These are phyloP conservation scores for Aspergillus aculeatus DNA, from an alignment of 2,329 filamentous ascomycete species.

Conservation along the genomic window DNA sequence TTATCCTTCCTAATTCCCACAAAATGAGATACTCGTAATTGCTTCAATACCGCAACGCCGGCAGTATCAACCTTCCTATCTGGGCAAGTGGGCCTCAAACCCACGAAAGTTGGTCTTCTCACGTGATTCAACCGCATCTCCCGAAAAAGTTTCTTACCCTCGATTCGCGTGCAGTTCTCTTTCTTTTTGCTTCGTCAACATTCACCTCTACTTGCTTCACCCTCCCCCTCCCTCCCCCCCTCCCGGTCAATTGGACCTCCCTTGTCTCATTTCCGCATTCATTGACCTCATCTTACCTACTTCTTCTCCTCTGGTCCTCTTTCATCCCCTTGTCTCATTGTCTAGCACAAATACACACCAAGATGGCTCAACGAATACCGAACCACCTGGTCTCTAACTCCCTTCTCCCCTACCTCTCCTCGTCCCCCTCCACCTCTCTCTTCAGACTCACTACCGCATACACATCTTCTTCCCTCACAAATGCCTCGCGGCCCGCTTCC, in stretches of 20 bases:
- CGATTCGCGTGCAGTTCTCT: not conserved
- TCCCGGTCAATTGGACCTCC: conserved; percentile 20
- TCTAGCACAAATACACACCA: conserved; percentile 4
- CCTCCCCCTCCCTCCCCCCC: not conserved
- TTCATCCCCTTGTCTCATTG: not conserved
- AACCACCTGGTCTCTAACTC: conserved; percentile 35
- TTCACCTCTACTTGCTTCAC: conserved; percentile 11
- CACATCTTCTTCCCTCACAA: conserved; percentile 1
- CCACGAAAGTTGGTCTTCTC: not conserved
- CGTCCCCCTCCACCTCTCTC: conserved; percentile 19
- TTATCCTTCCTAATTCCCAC: not conserved
- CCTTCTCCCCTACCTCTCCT: conserved; percentile 34
- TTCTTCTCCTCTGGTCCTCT: conserved; percentile 7
- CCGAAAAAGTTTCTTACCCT: conserved; percentile 15
- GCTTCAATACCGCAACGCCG: too few species aligned
- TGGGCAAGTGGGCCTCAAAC: not conserved
- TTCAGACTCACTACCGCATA: conserved; percentile 5
- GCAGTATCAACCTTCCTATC: not conserved
- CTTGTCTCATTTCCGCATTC: not conserved
- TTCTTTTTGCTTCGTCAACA: not conserved
- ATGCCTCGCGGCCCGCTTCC: conserved; percentile 21
- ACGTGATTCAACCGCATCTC: not conserved
- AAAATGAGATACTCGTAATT: not conserved
- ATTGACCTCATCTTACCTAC: not conserved
- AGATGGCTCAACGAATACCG: conserved; percentile 43